Conservation (phyloP, 176 grass and related monocot genomes). For the Urochloa ruziziensis region DNA sequence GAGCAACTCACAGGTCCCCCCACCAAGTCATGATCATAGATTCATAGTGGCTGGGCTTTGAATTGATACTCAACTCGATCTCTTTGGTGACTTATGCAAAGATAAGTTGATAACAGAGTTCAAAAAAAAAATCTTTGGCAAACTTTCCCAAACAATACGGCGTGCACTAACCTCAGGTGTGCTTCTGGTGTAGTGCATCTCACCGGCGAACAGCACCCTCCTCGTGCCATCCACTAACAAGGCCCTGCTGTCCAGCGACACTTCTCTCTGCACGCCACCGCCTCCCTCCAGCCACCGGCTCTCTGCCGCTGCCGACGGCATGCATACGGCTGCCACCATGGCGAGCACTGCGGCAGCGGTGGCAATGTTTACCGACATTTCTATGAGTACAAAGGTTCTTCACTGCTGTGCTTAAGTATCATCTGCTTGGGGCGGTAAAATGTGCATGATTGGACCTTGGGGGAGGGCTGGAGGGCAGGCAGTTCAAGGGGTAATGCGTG, state of each 20-base stretch:
- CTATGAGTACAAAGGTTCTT: background rate
- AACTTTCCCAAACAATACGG: background rate
- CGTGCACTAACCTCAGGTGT: slow-evolving; percentile 51
- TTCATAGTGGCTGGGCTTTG: background rate
- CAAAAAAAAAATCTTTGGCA: no score
- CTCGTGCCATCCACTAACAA: slow-evolving; percentile 59
- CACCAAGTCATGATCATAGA: background rate
- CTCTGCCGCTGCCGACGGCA: background rate
- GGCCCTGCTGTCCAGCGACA: slow-evolving; percentile 55
- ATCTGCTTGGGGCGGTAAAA: background rate
- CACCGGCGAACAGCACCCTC: slow-evolving; percentile 77
- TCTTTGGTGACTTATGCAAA: background rate
- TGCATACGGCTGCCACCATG: background rate
- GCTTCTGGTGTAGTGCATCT: slow-evolving; percentile 85
- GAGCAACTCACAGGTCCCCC: background rate
- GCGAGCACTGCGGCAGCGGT: background rate
- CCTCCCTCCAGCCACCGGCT: background rate
- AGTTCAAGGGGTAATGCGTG: background rate
- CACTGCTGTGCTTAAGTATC: background rate
- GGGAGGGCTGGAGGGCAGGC: background rate
- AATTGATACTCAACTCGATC: background rate
- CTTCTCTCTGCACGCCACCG: slow-evolving; percentile 20
- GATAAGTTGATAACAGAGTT: no score
- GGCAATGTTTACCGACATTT: background rate
- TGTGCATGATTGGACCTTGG: background rate